These are phyloP conservation scores for Ceratocystis eucalypticola DNA, from an alignment of 2,329 filamentous ascomycete genomes.

Conservation along the genomic window DNA sequence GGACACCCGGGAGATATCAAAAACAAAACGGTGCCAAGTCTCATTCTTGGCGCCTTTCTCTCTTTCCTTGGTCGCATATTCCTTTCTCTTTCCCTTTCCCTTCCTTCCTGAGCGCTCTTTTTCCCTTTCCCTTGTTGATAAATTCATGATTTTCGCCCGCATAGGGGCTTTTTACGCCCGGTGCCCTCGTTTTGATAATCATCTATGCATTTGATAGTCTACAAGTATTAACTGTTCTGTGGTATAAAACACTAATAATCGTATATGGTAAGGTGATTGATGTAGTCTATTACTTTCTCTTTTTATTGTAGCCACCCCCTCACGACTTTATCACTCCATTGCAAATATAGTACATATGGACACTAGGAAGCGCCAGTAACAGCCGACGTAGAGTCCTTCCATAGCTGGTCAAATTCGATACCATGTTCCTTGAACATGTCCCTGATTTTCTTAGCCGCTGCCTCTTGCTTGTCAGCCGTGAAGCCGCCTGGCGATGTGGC, in stretches of 20 bases:
- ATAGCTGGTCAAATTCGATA: slow-evolving; percentile 72
- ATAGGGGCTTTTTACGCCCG: not conserved
- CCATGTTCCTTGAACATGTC: slow-evolving; percentile 59
- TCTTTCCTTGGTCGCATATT: not conserved
- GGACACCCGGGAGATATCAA: not conserved
- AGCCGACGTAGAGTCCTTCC: slow-evolving; percentile 45
- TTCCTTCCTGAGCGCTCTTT: not conserved
- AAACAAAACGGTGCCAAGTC: not conserved
- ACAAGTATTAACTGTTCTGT: not conserved
- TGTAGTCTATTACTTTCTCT: not conserved
- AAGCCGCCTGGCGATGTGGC: slow-evolving; percentile 67
- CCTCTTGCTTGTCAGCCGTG: slow-evolving; percentile 56
- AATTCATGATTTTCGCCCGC: not conserved
- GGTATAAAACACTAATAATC: not conserved
- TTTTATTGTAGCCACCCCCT: not conserved
- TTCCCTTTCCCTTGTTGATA: not conserved
- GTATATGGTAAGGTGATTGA: not conserved
- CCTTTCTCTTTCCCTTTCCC: not conserved
- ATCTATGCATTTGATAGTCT: not conserved
- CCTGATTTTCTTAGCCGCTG: slow-evolving; percentile 59
- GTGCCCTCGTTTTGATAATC: not conserved
- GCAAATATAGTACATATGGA: slow-evolving; percentile 21
- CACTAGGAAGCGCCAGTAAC: not conserved
- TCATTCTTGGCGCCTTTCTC: not conserved
- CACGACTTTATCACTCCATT: not conserved